Base-by-base conservation (phyloP, 805 yeast species). In the Wickerhamomyces ciferrii region DNA sequence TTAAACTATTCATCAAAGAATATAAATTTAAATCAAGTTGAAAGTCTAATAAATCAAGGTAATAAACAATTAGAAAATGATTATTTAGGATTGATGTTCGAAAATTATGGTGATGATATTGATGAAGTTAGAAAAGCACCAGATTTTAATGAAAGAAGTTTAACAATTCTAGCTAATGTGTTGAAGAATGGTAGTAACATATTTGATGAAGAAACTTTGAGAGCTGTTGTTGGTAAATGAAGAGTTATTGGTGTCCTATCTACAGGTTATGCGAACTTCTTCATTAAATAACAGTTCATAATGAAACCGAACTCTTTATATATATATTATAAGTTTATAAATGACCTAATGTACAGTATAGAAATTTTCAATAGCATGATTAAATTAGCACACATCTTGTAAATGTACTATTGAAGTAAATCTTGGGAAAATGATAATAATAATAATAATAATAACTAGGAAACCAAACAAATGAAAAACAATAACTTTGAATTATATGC, bases 141-240 rank as follows among this genome's bases (percentile, higher is more conserved):
- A 10, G 89, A 84, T 59, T 84, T 84, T 55, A 73, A 72, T 11
- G 73, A 70, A 27, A 76, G 75, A 53, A 81, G 87, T 24, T 68
- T 84, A 47, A 51, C 53, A 14, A 49, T 52, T 25, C 48, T 54
- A 41, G 60, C 56, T 13, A 54, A 48, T 46, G 56, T 53, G 10
- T 45, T 53, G 47, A 58, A 51, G 43, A 55, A 53, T 44, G 54
- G 55, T 11, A 44, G 45, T 21, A 54, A 55, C 42, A 51, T 52
- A 47, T 53, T 55, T 43, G 55, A 52, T 39, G 48, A 45, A n/a
- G 55, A 51, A 31, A 55, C 59, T 3, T 42, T 55, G 19, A 52
- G 47, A 32, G 58, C 58, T 20, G 49, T 55, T 29, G 50, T 52
- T 11, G 48, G 50, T 39, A 45, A 50, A 38, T 54, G 31, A 27